These are phyloP conservation scores for Blastocystis sp. DNA, from an alignment of 352 stramenopile species.

Conservation along the genomic window DNA sequence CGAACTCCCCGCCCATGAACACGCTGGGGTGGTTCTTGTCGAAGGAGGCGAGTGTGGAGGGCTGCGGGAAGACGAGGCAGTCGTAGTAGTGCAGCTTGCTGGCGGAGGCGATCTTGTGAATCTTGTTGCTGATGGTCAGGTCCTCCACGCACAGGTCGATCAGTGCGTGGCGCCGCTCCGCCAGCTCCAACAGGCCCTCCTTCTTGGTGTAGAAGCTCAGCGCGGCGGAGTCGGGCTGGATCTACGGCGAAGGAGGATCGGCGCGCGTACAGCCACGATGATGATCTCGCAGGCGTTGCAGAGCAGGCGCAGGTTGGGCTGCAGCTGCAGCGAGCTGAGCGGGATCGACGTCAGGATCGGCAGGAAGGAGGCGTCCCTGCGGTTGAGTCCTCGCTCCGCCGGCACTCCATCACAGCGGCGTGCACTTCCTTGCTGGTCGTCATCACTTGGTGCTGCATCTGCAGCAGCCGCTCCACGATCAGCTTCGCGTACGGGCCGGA, in stretches of 20 bases:
- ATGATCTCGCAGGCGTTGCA: slow-evolving; percentile 33
- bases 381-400: background rate
- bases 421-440: slow-evolving; percentile 5
- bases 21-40: slow-evolving; percentile 48
- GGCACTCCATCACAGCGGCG: background rate
- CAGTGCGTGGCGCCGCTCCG: background rate
- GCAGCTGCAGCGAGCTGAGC: background rate
- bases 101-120: slow-evolving; percentile 1
- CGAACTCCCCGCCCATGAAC: slow-evolving; percentile 31
- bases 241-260: background rate
- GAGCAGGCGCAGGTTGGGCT: background rate
- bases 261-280: slow-evolving; percentile 4
- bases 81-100: slow-evolving; percentile 43
- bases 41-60: slow-evolving; percentile 50
- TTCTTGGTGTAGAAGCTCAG: slow-evolving; percentile 35
- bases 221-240: background rate
- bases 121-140: slow-evolving; percentile 30
- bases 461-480: slow-evolving; percentile 38
- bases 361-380: slow-evolving; percentile 18
- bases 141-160: slow-evolving; percentile 53
- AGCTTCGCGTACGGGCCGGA: slow-evolving; percentile 21
- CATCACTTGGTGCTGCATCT: slow-evolving; percentile 48
- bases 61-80: slow-evolving; percentile 22
- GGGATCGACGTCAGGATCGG: background rate
- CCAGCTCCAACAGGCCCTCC: slow-evolving; percentile 10